Evolutionary conservation across 345 rosid genomes (phyloP), one percentile per base, ranked within the genome.

Genomic region (Citropsis articulata): DNA sequence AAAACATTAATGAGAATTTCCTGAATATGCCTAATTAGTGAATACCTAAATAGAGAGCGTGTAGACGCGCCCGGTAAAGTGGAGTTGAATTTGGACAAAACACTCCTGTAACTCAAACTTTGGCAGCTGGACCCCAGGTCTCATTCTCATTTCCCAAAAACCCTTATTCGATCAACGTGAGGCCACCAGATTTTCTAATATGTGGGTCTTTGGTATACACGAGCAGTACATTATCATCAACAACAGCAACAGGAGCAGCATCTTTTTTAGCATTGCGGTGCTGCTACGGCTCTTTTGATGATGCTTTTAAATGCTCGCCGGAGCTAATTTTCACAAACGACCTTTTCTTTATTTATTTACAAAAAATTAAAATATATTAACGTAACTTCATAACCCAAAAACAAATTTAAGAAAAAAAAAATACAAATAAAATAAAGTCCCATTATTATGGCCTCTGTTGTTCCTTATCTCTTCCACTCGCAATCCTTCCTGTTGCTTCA

Each of bases 281-380:
- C 88, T 86, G 80, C 82, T 80, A 91, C 93, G 93, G 77, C 90
- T 86, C 87, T 75, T 75, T 77, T n/a, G 6, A 28, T 50, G 36
- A 76, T 65, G 63, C 77, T 74, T 77, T 81, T 76, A 76, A 57
- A 67, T 78, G 27, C 76, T 82, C 62, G 78, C 84, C 73, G 71
- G 85, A 73, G 48, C 82, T 59, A 72, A 79, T 72, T 81, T 78
- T 81, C 63, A 79, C 63, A 27, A 64, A 50, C 42, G 1, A 3
- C 18, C 14, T 5, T 1, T 33, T 60, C 6, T 67, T 16, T 48
- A n/a, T 63, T 60, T 35, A 48, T 70, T 64, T 21, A 69, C 7
- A 5, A 35, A 35, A 35, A 42, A 71, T n/a, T 13, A 40, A 16
- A 28, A 59, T n/a, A 68, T 14, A 69, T 42, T 69, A 36, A 69